These are phyloP conservation scores for Penicillium samsonianum DNA, from an alignment of 495 filamentous ascomycete species.

Conservation along the genomic window DNA sequence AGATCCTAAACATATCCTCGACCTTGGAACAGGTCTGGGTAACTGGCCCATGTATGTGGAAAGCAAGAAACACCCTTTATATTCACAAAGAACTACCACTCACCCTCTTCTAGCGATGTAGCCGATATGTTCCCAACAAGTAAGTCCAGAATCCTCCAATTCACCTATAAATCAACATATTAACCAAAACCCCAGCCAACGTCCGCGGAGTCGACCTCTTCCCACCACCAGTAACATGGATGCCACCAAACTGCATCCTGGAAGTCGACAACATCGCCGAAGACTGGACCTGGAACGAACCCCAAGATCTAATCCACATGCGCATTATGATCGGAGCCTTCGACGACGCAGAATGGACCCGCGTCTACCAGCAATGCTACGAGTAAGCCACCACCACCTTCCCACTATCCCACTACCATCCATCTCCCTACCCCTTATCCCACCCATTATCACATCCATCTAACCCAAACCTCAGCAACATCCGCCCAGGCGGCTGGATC, in stretches of 20 bases:
- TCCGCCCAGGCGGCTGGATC: constrained; percentile 54
- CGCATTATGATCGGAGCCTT: constrained; percentile 29
- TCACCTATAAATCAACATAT: not conserved
- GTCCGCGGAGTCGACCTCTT: constrained; percentile 27
- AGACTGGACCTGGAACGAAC: constrained; percentile 34
- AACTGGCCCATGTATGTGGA: constrained; percentile 32
- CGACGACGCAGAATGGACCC: constrained; percentile 26
- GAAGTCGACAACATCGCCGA: constrained; percentile 31
- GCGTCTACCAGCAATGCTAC: constrained; percentile 32
- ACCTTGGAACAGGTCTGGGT: constrained; percentile 31
- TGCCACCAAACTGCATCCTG: constrained; percentile 37
- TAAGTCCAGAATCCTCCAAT: not conserved
- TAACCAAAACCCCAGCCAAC: constrained; percentile 15
- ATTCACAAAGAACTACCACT: not conserved
- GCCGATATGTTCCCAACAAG: constrained; percentile 26
- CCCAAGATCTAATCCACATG: constrained; percentile 36
- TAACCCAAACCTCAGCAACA: constrained; percentile 16
- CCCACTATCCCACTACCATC: not conserved
- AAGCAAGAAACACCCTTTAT: not conserved
- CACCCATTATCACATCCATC: no score
- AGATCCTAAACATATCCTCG: constrained; percentile 23
- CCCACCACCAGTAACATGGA: constrained; percentile 27
- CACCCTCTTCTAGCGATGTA: constrained; percentile 21
- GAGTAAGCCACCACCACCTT: constrained; percentile 28
- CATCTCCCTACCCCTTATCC: not conserved